Base-by-base conservation (phyloP, 495 filamentous ascomycete genomes). In the Penicillium egyptiacum region DNA sequence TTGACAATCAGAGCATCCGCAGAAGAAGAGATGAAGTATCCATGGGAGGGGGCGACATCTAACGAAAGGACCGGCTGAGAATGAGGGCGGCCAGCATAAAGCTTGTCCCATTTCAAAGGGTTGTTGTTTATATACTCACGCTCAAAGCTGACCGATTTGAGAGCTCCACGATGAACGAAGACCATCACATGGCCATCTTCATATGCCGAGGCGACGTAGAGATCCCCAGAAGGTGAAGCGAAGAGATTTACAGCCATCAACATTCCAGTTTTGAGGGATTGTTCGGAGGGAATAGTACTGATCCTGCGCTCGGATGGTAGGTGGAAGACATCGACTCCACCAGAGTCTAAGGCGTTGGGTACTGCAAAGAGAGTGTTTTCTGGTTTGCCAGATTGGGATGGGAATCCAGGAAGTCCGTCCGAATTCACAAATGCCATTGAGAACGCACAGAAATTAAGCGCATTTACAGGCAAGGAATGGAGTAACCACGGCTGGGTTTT, bases 371-470 rank as follows among this genome's bases (percentile, higher is more conserved):
- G 72, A 14, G 86, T 69, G n/a, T 70, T 61, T 8, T 55, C 46
- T 10, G 44, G 53, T 31, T 44, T 53, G 10, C 43, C 17, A 35
- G 37, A 33, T 26, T 54, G 25, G 11, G 31, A 14, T 6, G 53
- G 22, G 26, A 33, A 0, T 23, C 17, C 35, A 3, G 56, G 26
- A 23, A 50, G 42, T 4, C 44, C 43, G 3, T 50, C 28, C 5
- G 19, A 11, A 28, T 69, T 37, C 12, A 75, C 30, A 16, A 62
- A 68, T 3, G 65, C 53, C 61, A 84, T 82, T 4, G 88, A 83
- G 68, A 98, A 98, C 1, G 90, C 84, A 62, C 94, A 98, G 67
- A 98, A 98, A 70, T 97, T 98, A 70, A 98, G 81, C 16, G 94
- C 90, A 68, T 96, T 97, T 40, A 98, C 90, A 28, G 88, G 76